Conservation (phyloP, 768 basidiomycete genomes). For the Mycena epipterygia region DNA sequence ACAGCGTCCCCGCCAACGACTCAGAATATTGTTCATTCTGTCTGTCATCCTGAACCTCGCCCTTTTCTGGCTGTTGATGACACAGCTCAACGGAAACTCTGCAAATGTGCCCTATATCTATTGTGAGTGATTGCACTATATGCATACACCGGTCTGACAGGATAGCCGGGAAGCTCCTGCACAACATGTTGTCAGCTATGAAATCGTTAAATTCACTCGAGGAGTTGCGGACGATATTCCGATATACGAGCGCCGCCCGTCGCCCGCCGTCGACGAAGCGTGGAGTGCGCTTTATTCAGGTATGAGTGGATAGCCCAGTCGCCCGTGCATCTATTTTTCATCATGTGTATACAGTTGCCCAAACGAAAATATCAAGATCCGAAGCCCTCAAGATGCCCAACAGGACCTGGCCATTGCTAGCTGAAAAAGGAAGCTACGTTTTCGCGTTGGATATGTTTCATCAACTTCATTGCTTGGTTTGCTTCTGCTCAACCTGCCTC, state of each 20-base stretch:
- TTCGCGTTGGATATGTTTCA: conserved; percentile 45
- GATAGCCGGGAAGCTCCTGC: conserved; percentile 44
- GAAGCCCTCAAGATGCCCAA: conserved; percentile 42
- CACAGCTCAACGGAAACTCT: neutral
- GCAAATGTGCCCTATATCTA: neutral
- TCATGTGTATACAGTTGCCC: conserved; percentile 5
- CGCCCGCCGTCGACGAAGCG: conserved; percentile 39
- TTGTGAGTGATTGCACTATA: neutral
- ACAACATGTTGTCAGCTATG: conserved; percentile 32
- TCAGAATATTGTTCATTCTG: neutral
- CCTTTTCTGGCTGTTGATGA: neutral
- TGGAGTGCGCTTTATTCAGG: conserved; percentile 43
- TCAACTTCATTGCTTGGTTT: conserved; percentile 47
- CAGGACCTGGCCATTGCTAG: conserved; percentile 40
- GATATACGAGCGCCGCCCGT: conserved; percentile 23
- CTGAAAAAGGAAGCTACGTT: conserved; percentile 41
- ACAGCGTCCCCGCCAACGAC: no score
- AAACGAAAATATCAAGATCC: conserved; percentile 33
- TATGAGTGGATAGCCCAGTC: conserved; percentile 17
- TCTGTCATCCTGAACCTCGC: neutral
- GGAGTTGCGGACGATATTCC: conserved; percentile 35
- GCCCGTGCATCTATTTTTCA: no score
- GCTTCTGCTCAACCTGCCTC: neutral
- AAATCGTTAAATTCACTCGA: conserved; percentile 39
- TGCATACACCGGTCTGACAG: no score